Evolutionary conservation across 2,329 filamentous ascomycete species (phyloP), one percentile per base, ranked within the genome.

Genomic region (Penicillium sp.): DNA sequence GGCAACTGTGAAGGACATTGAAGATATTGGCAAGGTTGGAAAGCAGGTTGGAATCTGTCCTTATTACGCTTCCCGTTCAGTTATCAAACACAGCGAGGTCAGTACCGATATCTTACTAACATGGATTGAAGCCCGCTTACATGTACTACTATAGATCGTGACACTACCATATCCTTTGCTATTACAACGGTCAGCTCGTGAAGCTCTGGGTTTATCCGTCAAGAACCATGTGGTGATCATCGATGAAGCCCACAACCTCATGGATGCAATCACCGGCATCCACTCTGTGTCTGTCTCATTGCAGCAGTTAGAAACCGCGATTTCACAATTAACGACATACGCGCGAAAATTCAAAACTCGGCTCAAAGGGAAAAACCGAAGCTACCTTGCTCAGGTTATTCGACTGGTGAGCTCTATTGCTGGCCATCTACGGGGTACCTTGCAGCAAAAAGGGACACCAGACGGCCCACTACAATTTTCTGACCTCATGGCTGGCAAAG

Each of bases 201-300:
- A 97, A 54, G 91, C 94, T 0, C 79, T 99, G 0, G 88, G 89
- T 0, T 85, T 99, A 36, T 93, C 88, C 20, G 74, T 99, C 7
- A 91, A 95, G 62, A 85, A 86, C 4, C 94, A 96, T 65, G 80
- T 99, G 0, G 86, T 99, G n/a, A 89, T 99, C 21, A 90, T 99
- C 41, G 94, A 99, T 61, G 94, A 99, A 76, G 94, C 94, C 0
- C 94, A 99, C 69, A 99, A 99, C 66, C 83, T 99, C 46, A 96
- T 97, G 88, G 92, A 97, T 69, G 91, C 93, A 0, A 90, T 99
- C 39, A 84, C 90, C 13, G 88, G 86, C 39, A 94, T 96, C 27
- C 86, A 97, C 68, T 92, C 92, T 0, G 84, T 90, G 0, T 84
- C 89, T 29, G 81, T 97, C 17, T 84, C 84, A 2, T 76, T 96